Conservation (phyloP, 257 asterid species). For the Solanum commersonii region DNA sequence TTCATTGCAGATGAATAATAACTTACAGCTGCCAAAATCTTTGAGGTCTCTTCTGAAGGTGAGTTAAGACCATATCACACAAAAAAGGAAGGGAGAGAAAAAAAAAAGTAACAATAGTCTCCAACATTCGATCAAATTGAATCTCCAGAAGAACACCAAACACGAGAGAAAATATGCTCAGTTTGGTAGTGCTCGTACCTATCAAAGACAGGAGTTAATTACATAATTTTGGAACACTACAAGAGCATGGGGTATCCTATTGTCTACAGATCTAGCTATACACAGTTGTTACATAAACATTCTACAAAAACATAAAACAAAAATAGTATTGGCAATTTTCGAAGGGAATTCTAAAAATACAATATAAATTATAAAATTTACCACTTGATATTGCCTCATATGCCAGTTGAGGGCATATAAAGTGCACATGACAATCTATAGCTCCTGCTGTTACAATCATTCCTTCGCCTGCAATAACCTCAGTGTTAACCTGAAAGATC, state of each 20-base stretch:
- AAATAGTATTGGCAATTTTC: not conserved
- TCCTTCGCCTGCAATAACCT: conserved; percentile 96
- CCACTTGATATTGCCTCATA: conserved; percentile 94
- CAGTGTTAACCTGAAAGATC: conserved; percentile 62
- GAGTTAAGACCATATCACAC: not conserved
- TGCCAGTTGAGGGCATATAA: conserved; percentile 93
- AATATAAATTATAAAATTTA: conserved; percentile 17
- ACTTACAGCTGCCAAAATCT: not conserved
- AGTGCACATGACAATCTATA: conserved; percentile 94
- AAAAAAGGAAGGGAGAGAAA: not conserved
- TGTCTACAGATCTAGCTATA: not conserved
- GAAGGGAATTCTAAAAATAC: not conserved
- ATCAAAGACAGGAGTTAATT: not conserved
- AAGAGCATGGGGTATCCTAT: not conserved
- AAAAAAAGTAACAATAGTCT: not conserved
- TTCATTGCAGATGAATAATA: not conserved
- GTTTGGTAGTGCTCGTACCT: not conserved
- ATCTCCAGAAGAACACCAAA: not conserved
- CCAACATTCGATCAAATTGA: not conserved
- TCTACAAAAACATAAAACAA: not conserved
- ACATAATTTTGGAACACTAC: not conserved
- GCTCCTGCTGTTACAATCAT: conserved; percentile 94
- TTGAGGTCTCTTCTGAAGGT: not conserved
- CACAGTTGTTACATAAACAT: not conserved
- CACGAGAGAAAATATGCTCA: not conserved